Evolutionary conservation across 352 stramenopile genomes (phyloP), one percentile per base, ranked within the genome.

Genomic region (Phytophthora megakarya): DNA sequence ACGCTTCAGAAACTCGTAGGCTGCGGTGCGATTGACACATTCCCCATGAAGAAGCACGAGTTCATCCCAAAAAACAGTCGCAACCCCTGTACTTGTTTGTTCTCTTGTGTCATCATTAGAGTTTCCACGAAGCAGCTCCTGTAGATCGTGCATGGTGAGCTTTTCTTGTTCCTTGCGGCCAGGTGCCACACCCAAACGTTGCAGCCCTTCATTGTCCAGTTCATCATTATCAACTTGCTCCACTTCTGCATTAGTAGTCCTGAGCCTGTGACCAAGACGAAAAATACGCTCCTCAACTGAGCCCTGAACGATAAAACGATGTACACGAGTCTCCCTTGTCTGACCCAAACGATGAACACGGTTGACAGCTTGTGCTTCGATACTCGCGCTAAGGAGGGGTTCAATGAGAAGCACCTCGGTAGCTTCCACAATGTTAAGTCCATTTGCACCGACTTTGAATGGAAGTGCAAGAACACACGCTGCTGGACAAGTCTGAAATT

Each of bases 381-480:
- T 84, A 32, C 81, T 87, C 18, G 64, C 65, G 63, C 96, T 97
- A 42, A 97, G 62, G 5, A 97, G 67, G 7, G 92, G 92, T 55
- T 98, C 90, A n/a, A 98, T 63, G 26, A 98, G 86, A 51, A 98
- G 76, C 3, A 97, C 82, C 52, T 98, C 89, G 2, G 81, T 96
- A n/a, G 92, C 92, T 43, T 98, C 89, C 7, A 96, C 75, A 2
- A 98, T 70, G 53, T 96, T 98, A n/a, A 98, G 73, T 9, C 93
- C 93, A 58, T 97, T 96, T 2, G 89, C 91, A 21, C 88, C 93
- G 26, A 96, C 76, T 67, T 96, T 96, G 33, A 97, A 91, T 11
- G 84, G 84, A 43, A 97, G 39, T 21, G 83, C 78, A 7, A 97
- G 72, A 43, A 92, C 81, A 58, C 81, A 89, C 5, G 80, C 75